Percentiles rank a stretch among this genome's conserved stretches.
Evolutionary conservation across 495 filamentous ascomycete species (phyloP).

Genomic region (Usnea hakonensis): DNA sequence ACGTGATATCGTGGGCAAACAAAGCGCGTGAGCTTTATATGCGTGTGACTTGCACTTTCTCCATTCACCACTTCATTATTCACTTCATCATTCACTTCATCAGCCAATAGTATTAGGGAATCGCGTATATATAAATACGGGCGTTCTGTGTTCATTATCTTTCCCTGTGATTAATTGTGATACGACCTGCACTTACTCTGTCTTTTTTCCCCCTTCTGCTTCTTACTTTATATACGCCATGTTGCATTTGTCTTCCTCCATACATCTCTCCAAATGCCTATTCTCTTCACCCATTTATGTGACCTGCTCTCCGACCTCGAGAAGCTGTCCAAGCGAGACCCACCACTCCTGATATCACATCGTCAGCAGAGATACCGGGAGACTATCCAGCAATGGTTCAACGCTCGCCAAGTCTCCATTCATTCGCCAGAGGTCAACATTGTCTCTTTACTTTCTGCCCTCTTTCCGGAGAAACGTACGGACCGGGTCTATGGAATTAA

Average conservation of each 20-base stretch:
- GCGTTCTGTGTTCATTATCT: not conserved
- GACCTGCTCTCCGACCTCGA: constrained; percentile 53
- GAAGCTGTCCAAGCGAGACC: constrained; percentile 25
- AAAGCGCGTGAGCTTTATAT: not conserved
- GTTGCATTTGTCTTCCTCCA: not conserved
- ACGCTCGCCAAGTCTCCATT: constrained; percentile 43
- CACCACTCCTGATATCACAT: constrained; percentile 13
- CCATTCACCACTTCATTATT: not conserved
- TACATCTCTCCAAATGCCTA: constrained; percentile 45
- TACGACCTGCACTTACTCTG: not conserved
- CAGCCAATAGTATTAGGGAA: not conserved
- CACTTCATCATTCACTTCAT: not conserved
- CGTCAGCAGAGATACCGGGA: constrained; percentile 28
- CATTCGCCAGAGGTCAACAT: constrained; percentile 43
- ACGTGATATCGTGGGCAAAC: not conserved
- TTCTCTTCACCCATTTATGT: constrained; percentile 54
- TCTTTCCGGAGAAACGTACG: constrained; percentile 64
- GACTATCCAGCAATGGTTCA: constrained; percentile 50
- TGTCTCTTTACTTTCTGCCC: constrained; percentile 57
- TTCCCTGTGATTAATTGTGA: not conserved
- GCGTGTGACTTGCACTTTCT: not conserved
- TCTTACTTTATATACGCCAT: not conserved
- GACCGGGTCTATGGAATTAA: constrained; percentile 70
- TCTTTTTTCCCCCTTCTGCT: not conserved
- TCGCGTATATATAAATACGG: not conserved